Percentiles rank a stretch among this genome's conserved stretches.
Evolutionary conservation across 2,329 filamentous ascomycete species (phyloP).

Genomic region (Calonectria multiphialidica): DNA sequence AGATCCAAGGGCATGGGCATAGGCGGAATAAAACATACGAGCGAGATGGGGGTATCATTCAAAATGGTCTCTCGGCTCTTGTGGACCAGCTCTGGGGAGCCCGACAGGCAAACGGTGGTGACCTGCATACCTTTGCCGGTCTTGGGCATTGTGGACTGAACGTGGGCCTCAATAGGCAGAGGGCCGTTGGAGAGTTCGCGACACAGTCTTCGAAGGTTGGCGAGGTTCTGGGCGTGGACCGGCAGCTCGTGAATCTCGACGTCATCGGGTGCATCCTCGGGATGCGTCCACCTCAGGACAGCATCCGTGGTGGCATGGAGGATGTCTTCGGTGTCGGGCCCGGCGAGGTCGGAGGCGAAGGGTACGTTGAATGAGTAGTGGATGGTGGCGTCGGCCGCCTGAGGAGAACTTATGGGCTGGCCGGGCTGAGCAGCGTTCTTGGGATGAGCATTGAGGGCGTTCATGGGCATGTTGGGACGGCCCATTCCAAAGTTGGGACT

Average conservation of each 20-base stretch:
- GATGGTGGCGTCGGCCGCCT: conserved; percentile 81
- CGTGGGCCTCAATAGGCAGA: conserved; percentile 83
- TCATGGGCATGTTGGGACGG: conserved; percentile 68
- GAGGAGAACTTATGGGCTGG: conserved; percentile 74
- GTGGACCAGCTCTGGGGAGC: conserved; percentile 87
- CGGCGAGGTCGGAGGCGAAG: conserved; percentile 91
- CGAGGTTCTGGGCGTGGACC: conserved; percentile 90
- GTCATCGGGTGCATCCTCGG: conserved; percentile 86
- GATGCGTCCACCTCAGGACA: conserved; percentile 92
- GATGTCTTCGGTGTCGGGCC: conserved; percentile 94
- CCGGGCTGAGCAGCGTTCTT: conserved; percentile 66
- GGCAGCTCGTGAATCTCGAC: conserved; percentile 90
- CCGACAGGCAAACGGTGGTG: conserved; percentile 92
- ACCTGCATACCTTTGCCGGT: conserved; percentile 74
- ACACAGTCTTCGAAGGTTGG: conserved; percentile 83
- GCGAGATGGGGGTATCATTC: conserved; percentile 90
- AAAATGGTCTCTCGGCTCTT: conserved; percentile 91
- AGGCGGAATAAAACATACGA: conserved; percentile 73
- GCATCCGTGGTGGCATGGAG: conserved; percentile 91
- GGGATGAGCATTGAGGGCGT: conserved; percentile 67
- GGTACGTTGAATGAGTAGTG: conserved; percentile 98
- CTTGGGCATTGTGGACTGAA: conserved; percentile 86
- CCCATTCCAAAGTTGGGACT: conserved; percentile 76
- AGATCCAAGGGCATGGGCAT: neutral
- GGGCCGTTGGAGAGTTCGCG: conserved; percentile 80